Base-by-base conservation (phyloP, 176 grass and related monocot species). In the Eleusine indica region DNA sequence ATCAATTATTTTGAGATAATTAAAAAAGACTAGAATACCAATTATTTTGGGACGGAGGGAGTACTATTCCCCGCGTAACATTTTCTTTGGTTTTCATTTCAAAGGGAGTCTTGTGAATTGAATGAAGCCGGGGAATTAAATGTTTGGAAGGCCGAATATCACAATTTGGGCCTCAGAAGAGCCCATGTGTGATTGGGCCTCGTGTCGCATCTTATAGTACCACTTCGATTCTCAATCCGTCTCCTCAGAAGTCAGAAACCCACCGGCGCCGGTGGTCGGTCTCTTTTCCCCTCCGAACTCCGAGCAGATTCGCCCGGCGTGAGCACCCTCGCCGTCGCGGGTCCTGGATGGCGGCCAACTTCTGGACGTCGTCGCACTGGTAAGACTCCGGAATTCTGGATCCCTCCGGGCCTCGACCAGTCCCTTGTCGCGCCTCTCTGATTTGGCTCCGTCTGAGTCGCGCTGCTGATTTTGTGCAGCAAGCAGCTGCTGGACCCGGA, bases 401-500 rank as follows among this genome's bases (percentile, higher is more conserved):
- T 65, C 9, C 57, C 49, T 3, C 10, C 78, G 29, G 9, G 22
- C n/a, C 49, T 39, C 46, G 21, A 2, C 21, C 0, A 4, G 16
- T 66, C 63, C 19, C 32, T 12, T 19, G 14, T 56, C 48, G 42
- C 17, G 12, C 3, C 40, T 81, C 14, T 22, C 53, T 66, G 82
- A 69, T 89, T 80, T 25, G 67, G 11, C 63, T 48, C 29, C 28
- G 63, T 66, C 47, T 49, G 58, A 70, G 51, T 28, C 38, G 51
- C 22, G 54, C 17, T 75, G 56, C 56, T 85, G 43, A 85, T 85
- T 60, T 5, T 6, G 66, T 60, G 83, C 87, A 99, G 96, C 88
- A 91, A 95, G 87, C 96, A 94, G 80, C 88, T 96, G 19, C 87
- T 94, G 79, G 96, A 99, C 16, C 91, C 91, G 43, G 87, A 99